Evolutionary conservation across 2,329 filamentous ascomycete genomes (phyloP).

Genomic region (Fusarium mexicanum): DNA sequence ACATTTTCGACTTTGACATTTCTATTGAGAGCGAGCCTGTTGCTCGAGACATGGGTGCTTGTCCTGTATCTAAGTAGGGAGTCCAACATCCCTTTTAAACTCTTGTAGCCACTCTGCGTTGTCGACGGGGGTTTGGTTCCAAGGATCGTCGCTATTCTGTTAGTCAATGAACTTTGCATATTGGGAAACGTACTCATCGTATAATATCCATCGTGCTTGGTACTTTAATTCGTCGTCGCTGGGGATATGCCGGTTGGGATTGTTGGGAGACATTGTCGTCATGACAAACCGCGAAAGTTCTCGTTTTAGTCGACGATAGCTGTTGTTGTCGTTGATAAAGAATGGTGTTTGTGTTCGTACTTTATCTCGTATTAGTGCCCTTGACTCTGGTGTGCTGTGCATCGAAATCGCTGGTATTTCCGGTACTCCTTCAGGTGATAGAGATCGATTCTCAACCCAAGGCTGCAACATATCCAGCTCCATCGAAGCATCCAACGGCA

Average conservation of each 20-base stretch:
- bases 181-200: conserved; percentile 23
- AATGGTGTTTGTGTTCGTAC: conserved; percentile 27
- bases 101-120: conserved; percentile 35
- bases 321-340: conserved; percentile 36
- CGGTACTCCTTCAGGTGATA: conserved; percentile 10
- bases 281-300: conserved; percentile 32
- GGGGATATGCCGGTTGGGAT: conserved; percentile 30
- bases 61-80: conserved; percentile 30
- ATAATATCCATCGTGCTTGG: conserved; percentile 31
- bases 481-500: conserved; percentile 4
- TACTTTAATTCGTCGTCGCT: conserved; percentile 32
- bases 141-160: conserved; percentile 28
- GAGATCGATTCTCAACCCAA: conserved; percentile 25
- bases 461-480: conserved; percentile 18
- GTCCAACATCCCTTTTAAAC: conserved; percentile 36
- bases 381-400: not conserved
- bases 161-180: not conserved
- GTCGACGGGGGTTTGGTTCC: conserved; percentile 39
- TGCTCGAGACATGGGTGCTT: conserved; percentile 42
- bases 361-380: conserved; percentile 14
- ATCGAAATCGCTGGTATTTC: conserved; percentile 8
- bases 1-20: conserved; percentile 96
- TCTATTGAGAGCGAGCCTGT: conserved; percentile 67
- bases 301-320: conserved; percentile 21
- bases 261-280: conserved; percentile 33